Conservation (phyloP, 306 rosid species). For the Sophora flavescens region DNA sequence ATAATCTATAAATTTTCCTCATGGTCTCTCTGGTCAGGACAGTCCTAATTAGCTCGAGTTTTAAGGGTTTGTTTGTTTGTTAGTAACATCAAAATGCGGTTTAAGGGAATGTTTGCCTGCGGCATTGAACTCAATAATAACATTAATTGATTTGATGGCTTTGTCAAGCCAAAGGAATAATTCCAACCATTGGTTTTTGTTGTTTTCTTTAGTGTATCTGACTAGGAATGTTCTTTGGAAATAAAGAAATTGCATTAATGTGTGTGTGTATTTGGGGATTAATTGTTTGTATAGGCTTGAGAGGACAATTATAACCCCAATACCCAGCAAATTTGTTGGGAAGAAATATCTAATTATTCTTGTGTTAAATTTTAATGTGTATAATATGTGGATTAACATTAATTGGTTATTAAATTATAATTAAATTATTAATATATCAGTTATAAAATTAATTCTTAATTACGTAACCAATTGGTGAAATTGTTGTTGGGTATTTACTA, state of each 20-base stretch:
- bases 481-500: too few relatives aligned
- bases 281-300: neutral
- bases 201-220: neutral
- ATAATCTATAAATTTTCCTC: constrained; percentile 42
- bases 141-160: constrained; percentile 29
- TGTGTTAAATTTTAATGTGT: too few relatives aligned
- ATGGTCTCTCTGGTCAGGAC: constrained; percentile 42
- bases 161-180: constrained; percentile 45
- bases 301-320: neutral
- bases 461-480: too few relatives aligned
- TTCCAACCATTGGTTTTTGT: constrained; percentile 42
- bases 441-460: too few relatives aligned
- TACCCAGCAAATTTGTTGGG: neutral
- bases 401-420: too few relatives aligned
- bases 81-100: constrained; percentile 71
- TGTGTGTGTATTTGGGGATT: neutral
- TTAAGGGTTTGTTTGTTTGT: constrained; percentile 73
- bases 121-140: constrained; percentile 42
- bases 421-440: too few relatives aligned
- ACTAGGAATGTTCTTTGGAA: constrained; percentile 50
- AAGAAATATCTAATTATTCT: neutral
- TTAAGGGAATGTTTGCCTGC: constrained; percentile 76
- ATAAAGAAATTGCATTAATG: constrained; percentile 27
- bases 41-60: constrained; percentile 57
- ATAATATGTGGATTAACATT: too few relatives aligned